Percentiles rank a stretch among this genome's conserved stretches.
Conservation (phyloP, 257 asterid genomes). For the Nicotiana noctiflora region DNA sequence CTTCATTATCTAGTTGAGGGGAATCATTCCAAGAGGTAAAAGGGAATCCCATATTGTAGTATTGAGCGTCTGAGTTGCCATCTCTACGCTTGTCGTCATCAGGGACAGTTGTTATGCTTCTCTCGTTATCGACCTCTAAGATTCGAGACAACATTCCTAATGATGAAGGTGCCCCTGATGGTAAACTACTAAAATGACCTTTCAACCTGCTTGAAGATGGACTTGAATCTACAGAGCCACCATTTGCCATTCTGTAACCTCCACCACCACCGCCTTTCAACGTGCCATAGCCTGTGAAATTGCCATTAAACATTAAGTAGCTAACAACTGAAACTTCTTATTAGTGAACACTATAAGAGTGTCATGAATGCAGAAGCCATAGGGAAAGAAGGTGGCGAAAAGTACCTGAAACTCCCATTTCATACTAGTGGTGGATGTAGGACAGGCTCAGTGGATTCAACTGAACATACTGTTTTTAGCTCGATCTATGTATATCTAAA, state of each 20-base stretch:
- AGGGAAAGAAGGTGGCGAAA: neutral
- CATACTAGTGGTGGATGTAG: too few relatives aligned
- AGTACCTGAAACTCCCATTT: neutral
- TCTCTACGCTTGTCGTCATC: slow-evolving; percentile 27
- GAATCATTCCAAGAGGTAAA: slow-evolving; percentile 52
- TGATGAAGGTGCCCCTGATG: slow-evolving; percentile 34
- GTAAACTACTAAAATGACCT: slow-evolving; percentile 17
- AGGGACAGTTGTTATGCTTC: slow-evolving; percentile 4
- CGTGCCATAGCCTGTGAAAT: slow-evolving; percentile 40
- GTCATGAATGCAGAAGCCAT: neutral
- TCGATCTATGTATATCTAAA: too few relatives aligned
- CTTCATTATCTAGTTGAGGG: slow-evolving; percentile 39
- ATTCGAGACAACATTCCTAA: slow-evolving; percentile 50
- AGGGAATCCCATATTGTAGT: slow-evolving; percentile 34
- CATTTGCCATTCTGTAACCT: slow-evolving; percentile 31
- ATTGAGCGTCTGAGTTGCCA: slow-evolving; percentile 25
- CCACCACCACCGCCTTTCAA: slow-evolving; percentile 14
- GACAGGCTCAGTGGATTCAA: too few relatives aligned
- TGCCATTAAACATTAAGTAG: slow-evolving; percentile 10
- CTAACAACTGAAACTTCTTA: neutral
- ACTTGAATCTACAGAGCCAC: slow-evolving; percentile 23
- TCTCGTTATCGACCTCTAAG: slow-evolving; percentile 44
- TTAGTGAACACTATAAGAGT: too few relatives aligned
- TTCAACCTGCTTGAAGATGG: slow-evolving; percentile 23
- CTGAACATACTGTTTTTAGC: too few relatives aligned